These are phyloP conservation scores for Trapa bicornis DNA, from an alignment of 345 rosid species.

Conservation along the genomic window DNA sequence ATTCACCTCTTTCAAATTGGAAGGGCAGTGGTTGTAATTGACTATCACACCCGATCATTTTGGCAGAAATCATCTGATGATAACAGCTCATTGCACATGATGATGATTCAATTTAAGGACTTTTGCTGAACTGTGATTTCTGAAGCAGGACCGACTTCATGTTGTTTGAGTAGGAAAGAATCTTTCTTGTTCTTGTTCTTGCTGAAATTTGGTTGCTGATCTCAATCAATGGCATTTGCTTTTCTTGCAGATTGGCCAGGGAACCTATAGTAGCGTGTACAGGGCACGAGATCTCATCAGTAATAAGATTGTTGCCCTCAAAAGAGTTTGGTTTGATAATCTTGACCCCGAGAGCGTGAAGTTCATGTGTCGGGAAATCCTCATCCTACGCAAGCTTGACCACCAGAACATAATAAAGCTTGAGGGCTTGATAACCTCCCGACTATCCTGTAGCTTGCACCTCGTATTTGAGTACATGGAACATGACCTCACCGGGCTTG, in stretches of 20 bases:
- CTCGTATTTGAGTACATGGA: conserved; percentile 91
- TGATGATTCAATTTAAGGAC: no score
- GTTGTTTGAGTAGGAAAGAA: no score
- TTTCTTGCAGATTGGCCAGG: conserved; percentile 69
- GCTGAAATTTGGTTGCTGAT: neutral
- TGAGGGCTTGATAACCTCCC: conserved; percentile 77
- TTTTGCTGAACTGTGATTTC: no score
- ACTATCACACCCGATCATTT: no score
- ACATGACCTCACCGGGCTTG: conserved; percentile 86
- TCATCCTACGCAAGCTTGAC: conserved; percentile 50
- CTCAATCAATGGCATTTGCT: neutral
- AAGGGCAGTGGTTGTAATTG: no score
- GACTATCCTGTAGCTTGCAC: conserved; percentile 81
- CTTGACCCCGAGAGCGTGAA: conserved; percentile 84
- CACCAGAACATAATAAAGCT: conserved; percentile 89
- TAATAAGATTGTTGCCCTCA: conserved; percentile 84
- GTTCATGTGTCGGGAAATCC: conserved; percentile 96
- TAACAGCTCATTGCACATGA: no score
- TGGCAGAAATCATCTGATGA: no score
- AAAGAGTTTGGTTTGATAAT: conserved; percentile 90
- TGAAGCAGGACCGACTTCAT: no score
- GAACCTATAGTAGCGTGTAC: conserved; percentile 90
- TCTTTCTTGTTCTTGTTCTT: no score
- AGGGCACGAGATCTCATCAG: conserved; percentile 71
- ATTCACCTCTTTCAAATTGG: no score